Evolutionary conservation across 2,329 filamentous ascomycete genomes (phyloP).

Genomic region (Diaporthe batatas): DNA sequence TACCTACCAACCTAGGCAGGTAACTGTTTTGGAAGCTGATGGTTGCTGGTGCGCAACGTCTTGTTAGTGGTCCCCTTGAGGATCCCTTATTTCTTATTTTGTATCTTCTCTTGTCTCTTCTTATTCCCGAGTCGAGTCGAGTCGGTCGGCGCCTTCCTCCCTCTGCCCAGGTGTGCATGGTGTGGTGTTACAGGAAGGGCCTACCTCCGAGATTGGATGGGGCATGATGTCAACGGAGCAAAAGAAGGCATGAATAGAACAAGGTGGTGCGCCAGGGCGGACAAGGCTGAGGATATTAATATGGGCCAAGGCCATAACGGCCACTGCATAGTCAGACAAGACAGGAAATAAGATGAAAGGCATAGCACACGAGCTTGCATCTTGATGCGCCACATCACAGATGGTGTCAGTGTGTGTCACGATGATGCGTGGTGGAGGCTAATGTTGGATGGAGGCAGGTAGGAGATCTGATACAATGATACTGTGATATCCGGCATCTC

Average conservation of each 20-base stretch:
- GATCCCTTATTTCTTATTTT: no score
- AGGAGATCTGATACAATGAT: slow-evolving; percentile 30
- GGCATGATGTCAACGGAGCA: background rate
- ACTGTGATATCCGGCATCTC: slow-evolving; percentile 11
- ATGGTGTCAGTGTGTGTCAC: slow-evolving; percentile 22
- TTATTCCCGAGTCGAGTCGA: no score
- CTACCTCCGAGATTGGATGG: background rate
- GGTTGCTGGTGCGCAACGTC: background rate
- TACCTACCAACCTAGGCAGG: background rate
- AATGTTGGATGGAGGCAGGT: background rate
- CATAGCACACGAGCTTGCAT: slow-evolving; percentile 2
- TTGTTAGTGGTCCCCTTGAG: slow-evolving; percentile 1
- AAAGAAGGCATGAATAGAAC: slow-evolving; percentile 10
- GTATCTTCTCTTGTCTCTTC: no score
- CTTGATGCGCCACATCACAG: slow-evolving; percentile 5
- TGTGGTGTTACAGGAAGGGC: slow-evolving; percentile 20
- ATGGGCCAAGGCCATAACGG: slow-evolving; percentile 1
- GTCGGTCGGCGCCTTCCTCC: background rate
- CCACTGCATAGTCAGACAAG: background rate
- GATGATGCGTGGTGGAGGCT: background rate
- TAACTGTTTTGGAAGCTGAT: slow-evolving; percentile 4
- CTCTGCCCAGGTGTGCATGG: background rate
- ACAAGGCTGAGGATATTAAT: background rate
- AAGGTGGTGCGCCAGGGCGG: slow-evolving; percentile 6
- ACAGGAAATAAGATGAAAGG: slow-evolving; percentile 28